Conservation (phyloP, 257 asterid species). For the Nemophila menziesii region DNA sequence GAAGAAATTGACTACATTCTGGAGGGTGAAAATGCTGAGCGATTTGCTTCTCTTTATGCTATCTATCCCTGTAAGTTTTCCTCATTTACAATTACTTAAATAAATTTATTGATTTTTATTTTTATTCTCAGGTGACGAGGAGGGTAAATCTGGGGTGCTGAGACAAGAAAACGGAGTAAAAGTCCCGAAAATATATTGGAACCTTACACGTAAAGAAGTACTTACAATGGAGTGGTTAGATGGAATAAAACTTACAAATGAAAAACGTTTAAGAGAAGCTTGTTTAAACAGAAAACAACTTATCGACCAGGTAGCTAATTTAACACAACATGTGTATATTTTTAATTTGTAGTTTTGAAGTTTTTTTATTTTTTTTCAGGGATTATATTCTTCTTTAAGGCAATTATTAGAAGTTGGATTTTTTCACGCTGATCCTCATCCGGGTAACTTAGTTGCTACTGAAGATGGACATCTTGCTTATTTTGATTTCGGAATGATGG, state of each 20-base stretch:
- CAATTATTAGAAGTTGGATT: conserved; percentile 96
- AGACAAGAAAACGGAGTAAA: conserved; percentile 43
- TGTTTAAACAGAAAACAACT: conserved; percentile 62
- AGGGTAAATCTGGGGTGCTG: conserved; percentile 15
- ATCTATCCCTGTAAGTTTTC: conserved; percentile 42
- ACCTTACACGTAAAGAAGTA: conserved; percentile 70
- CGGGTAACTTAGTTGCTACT: conserved; percentile 93
- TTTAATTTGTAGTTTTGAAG: not conserved
- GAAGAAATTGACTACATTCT: conserved; percentile 91
- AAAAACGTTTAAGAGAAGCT: conserved; percentile 56
- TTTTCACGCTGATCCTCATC: conserved; percentile 99
- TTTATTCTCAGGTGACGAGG: conserved; percentile 30
- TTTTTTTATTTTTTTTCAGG: conserved; percentile 32
- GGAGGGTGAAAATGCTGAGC: conserved; percentile 97
- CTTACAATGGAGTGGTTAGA: conserved; percentile 99
- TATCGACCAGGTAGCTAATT: conserved; percentile 53
- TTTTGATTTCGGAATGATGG: conserved; percentile 99
- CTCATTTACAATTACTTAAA: conserved; percentile 1
- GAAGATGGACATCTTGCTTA: conserved; percentile 86
- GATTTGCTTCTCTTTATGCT: conserved; percentile 75
- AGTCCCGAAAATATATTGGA: conserved; percentile 93
- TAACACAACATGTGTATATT: not conserved
- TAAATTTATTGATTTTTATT: not conserved
- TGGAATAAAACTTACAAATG: conserved; percentile 87
- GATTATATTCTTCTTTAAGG: conserved; percentile 84